phyloP scores from a whole-genome alignment of 345 rosid genomes.

The Ricinus communis region DNA sequence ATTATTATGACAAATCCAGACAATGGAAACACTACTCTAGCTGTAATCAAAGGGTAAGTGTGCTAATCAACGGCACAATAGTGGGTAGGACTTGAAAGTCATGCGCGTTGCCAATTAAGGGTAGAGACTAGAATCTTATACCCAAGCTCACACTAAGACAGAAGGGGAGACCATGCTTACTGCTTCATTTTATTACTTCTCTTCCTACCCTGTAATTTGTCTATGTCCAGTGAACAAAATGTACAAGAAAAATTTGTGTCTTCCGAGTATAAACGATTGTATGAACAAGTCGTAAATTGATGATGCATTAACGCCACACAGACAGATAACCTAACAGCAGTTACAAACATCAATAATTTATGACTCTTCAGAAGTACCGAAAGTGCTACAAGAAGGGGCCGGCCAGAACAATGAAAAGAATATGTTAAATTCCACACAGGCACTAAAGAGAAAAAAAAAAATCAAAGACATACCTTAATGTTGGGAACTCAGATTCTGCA shows the following conservation, averaged over 20 bases:
- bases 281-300: neutral
- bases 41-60: neutral
- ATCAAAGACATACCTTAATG: constrained; percentile 63
- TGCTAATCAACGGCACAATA: neutral
- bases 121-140: neutral
- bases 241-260: too few relatives aligned
- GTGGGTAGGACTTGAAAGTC: neutral
- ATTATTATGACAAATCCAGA: neutral
- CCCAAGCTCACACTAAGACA: neutral
- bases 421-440: constrained; percentile 6
- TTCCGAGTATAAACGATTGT: neutral
- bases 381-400: neutral
- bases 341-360: neutral
- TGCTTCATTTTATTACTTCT: neutral
- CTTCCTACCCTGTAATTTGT: neutral
- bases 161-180: neutral
- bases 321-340: neutral
- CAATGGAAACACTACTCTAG: neutral
- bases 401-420: neutral
- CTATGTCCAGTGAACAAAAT: neutral
- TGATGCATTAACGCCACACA: neutral
- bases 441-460: constrained; percentile 10
- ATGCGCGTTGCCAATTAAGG: neutral
- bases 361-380: neutral
- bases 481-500: constrained; percentile 85